Conservation (phyloP, 1,284 basidiomycete genomes). For the Stereum hirsutum region DNA sequence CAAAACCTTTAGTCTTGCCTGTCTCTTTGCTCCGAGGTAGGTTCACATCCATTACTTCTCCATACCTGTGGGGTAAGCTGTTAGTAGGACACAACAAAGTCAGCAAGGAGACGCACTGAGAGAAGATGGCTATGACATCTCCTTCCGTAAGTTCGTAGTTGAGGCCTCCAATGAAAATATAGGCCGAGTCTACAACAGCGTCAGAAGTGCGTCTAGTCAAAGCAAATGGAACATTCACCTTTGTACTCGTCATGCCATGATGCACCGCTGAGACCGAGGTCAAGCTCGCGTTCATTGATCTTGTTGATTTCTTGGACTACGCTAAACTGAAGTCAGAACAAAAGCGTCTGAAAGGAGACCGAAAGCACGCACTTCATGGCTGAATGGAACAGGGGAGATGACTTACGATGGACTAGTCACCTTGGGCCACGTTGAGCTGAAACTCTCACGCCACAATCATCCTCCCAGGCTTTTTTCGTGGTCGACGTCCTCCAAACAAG, state of each 20-base stretch:
- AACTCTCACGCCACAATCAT: conserved; percentile 11
- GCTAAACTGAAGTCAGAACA: conserved; percentile 34
- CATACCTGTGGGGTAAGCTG: conserved; percentile 55
- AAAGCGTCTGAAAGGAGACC: background rate
- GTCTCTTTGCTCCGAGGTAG: conserved; percentile 90
- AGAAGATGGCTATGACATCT: conserved; percentile 96
- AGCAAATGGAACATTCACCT: conserved; percentile 30
- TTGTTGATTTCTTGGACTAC: conserved; percentile 89
- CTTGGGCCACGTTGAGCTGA: background rate
- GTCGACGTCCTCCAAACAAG: conserved; percentile 9
- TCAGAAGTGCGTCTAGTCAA: conserved; percentile 1
- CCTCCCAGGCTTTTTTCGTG: conserved; percentile 4
- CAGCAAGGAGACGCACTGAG: conserved; percentile 60
- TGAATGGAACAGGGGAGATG: background rate
- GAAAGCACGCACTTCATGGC: conserved; percentile 57
- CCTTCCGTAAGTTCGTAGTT: conserved; percentile 89
- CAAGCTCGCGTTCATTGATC: conserved; percentile 91
- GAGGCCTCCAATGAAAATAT: conserved; percentile 88
- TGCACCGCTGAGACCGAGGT: conserved; percentile 62
- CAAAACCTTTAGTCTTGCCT: conserved; percentile 86
- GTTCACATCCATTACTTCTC: conserved; percentile 92
- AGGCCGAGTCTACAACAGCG: conserved; percentile 72
- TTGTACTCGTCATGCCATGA: conserved; percentile 99
- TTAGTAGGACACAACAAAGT: conserved; percentile 5
- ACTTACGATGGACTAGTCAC: background rate